A percentile compares a stretch with the other conserved stretches of the same genome.
Evolutionary conservation across 1,284 basidiomycete species (phyloP).

Genomic region (Boletus smithii): DNA sequence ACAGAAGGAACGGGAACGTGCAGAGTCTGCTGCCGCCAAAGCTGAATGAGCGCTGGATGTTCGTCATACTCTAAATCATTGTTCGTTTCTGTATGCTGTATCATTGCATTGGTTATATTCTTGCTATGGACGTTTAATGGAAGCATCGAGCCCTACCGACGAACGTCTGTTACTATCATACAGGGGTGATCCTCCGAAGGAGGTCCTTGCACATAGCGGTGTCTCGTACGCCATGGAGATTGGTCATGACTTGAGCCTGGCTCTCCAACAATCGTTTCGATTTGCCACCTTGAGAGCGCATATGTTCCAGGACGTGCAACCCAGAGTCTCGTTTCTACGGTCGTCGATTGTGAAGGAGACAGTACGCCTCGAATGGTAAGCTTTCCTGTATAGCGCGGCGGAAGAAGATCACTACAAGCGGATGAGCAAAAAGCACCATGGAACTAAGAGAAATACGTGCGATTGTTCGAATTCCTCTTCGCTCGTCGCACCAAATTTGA

Average conservation of each 20-base stretch:
- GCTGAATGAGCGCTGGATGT: constrained; percentile 12
- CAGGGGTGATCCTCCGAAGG: constrained; percentile 37
- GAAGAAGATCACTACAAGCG: constrained; percentile 38
- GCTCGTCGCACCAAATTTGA: constrained; percentile 40
- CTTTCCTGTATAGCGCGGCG: constrained; percentile 57
- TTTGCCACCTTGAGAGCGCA: constrained; percentile 55
- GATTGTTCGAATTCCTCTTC: constrained; percentile 28
- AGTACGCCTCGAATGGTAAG: constrained; percentile 58
- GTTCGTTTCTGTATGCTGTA: neutral
- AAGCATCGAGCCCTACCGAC: constrained; percentile 9
- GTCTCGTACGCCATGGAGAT: constrained; percentile 35
- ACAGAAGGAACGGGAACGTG: constrained; percentile 29
- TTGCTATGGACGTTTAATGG: constrained; percentile 1
- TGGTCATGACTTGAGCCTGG: constrained; percentile 9
- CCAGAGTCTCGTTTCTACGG: constrained; percentile 51
- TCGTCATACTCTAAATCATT: constrained; percentile 6
- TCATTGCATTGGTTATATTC: constrained; percentile 6
- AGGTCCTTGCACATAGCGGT: constrained; percentile 53
- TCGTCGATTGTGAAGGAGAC: constrained; percentile 44
- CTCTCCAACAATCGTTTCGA: constrained; percentile 62
- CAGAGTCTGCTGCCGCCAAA: constrained; percentile 17
- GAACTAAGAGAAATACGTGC: constrained; percentile 34
- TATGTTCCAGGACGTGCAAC: constrained; percentile 65
- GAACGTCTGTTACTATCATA: constrained; percentile 43
- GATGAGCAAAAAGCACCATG: constrained; percentile 7